These are phyloP conservation scores for Penicillium ochrochloron DNA, from an alignment of 495 filamentous ascomycete species.

Conservation along the genomic window DNA sequence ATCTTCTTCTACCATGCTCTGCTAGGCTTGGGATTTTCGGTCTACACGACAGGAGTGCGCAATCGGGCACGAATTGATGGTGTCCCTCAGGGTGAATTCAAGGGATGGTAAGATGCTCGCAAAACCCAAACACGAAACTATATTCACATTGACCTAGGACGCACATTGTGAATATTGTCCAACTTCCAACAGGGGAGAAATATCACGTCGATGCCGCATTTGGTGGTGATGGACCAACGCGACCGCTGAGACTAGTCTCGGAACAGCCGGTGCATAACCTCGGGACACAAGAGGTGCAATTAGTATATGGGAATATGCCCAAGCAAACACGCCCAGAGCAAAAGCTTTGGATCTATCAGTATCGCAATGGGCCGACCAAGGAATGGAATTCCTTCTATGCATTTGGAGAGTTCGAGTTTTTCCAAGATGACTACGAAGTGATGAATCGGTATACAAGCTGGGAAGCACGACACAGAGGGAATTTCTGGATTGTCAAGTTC, in stretches of 20 bases:
- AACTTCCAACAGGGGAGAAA: slow-evolving; percentile 46
- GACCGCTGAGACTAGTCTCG: slow-evolving; percentile 55
- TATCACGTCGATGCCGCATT: slow-evolving; percentile 76
- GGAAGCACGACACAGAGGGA: slow-evolving; percentile 53
- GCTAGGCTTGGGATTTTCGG: slow-evolving; percentile 61
- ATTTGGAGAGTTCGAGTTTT: slow-evolving; percentile 65
- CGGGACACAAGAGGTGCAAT: slow-evolving; percentile 54
- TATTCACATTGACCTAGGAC: slow-evolving; percentile 42
- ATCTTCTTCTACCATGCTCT: slow-evolving; percentile 68
- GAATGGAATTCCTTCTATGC: slow-evolving; percentile 63
- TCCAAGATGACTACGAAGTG: slow-evolving; percentile 64
- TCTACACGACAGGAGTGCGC: slow-evolving; percentile 56
- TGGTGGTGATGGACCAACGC: slow-evolving; percentile 63
- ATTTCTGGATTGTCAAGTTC: slow-evolving; percentile 61
- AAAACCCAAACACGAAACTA: neutral
- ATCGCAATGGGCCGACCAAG: slow-evolving; percentile 46
- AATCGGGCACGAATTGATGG: slow-evolving; percentile 42
- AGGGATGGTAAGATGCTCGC: slow-evolving; percentile 41
- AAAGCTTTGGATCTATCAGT: slow-evolving; percentile 68
- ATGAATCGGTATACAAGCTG: slow-evolving; percentile 64
- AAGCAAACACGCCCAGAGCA: slow-evolving; percentile 46
- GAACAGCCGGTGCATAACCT: slow-evolving; percentile 47
- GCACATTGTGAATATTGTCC: slow-evolving; percentile 74
- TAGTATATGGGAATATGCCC: slow-evolving; percentile 51
- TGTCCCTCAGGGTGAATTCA: slow-evolving; percentile 40